phyloP scores from a whole-genome alignment of 2,329 filamentous ascomycete species.

The Exophiala xenobiotica region DNA sequence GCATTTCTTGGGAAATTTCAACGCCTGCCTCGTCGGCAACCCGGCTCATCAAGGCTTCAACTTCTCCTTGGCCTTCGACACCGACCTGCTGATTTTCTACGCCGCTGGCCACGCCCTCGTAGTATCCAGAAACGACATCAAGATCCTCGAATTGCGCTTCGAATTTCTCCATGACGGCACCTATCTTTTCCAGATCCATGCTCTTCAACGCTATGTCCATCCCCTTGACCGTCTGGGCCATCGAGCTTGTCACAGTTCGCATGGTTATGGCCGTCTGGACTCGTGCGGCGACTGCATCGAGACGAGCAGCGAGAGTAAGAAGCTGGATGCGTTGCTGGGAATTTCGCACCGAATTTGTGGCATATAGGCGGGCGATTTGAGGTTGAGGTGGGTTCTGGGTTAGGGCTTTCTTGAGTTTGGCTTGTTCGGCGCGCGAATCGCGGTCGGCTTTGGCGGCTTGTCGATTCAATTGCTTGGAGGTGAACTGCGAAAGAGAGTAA shows the following conservation, averaged over 20 bases:
- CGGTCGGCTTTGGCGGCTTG: constrained; percentile 48
- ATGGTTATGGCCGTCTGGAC: constrained; percentile 50
- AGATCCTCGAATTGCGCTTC: constrained; percentile 57
- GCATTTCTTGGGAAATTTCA: constrained; percentile 73
- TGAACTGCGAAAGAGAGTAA: constrained; percentile 36
- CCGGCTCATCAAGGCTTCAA: constrained; percentile 80
- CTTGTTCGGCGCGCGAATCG: constrained; percentile 48
- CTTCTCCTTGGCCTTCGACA: constrained; percentile 72
- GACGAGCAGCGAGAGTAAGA: constrained; percentile 46
- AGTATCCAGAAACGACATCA: constrained; percentile 62
- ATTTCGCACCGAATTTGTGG: constrained; percentile 46
- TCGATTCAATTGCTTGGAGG: constrained; percentile 49
- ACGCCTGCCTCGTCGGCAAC: constrained; percentile 86
- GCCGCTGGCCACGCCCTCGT: constrained; percentile 75
- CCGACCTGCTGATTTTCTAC: constrained; percentile 33
- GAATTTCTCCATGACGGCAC: constrained; percentile 65
- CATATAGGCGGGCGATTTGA: constrained; percentile 51
- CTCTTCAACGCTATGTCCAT: constrained; percentile 46
- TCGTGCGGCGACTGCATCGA: constrained; percentile 51
- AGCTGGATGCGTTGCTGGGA: constrained; percentile 48
- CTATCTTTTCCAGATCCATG: constrained; percentile 56
- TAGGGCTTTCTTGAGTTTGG: constrained; percentile 49
- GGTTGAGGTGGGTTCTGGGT: constrained; percentile 46
- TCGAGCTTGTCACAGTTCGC: constrained; percentile 46
- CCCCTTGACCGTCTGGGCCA: constrained; percentile 46